These are phyloP conservation scores for Fusarium tricinctum DNA, from an alignment of 2,329 filamentous ascomycete species.

Conservation along the genomic window DNA sequence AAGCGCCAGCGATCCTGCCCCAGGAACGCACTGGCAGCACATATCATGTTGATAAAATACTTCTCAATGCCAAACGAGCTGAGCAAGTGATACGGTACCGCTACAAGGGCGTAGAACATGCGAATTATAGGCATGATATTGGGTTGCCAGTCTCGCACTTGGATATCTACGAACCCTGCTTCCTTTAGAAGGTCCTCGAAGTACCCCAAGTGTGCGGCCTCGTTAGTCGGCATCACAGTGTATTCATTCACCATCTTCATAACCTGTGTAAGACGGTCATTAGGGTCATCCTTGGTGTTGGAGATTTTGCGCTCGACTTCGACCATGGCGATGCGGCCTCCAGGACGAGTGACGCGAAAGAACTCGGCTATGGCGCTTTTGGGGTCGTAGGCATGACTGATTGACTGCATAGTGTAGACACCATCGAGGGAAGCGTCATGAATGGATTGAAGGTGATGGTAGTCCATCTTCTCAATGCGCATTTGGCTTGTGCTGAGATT, in stretches of 20 bases:
- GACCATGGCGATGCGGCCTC: not conserved
- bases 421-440: not conserved
- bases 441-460: not conserved
- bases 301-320: constrained; percentile 7
- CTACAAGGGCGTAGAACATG: not conserved
- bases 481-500: not conserved
- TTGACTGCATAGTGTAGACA: constrained; percentile 3
- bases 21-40: not conserved
- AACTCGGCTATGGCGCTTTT: not conserved
- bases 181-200: not conserved
- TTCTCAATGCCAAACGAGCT: constrained; percentile 3
- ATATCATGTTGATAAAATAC: constrained; percentile 1
- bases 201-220: not conserved
- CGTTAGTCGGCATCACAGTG: not conserved
- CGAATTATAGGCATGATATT: constrained; percentile 5
- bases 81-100: not conserved
- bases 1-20: constrained; percentile 1
- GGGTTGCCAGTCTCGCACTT: not conserved
- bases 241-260: constrained; percentile 6
- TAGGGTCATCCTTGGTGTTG: not conserved
- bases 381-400: not conserved
- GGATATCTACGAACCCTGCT: not conserved
- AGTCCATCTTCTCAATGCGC: not conserved
- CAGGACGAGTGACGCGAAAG: not conserved
- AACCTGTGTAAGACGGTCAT: not conserved